Evolutionary conservation across 2,329 filamentous ascomycete species (phyloP), one percentile per base, ranked within the genome.

Genomic region (Rutstroemia sp.): DNA sequence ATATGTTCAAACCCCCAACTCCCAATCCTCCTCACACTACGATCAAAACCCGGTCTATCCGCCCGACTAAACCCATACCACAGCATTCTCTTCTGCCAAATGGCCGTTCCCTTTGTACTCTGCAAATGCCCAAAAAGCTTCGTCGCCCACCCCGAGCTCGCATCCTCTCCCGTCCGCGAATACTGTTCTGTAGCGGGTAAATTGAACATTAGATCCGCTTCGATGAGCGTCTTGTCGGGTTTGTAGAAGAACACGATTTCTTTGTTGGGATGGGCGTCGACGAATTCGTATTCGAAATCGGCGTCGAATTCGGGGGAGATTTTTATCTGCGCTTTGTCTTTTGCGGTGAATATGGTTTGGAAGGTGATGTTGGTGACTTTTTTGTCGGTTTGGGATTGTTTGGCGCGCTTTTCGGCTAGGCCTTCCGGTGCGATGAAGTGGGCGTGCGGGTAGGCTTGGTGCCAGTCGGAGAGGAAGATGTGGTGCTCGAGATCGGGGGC

Each of bases 401-500:
- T 78, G 58, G 80, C 80, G 42, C 92, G 86, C 75, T 96, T 95
- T 72, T 92, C 89, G 21, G 83, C 84, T 1, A 99, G 81, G 0
- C 89, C 89, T 65, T 92, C 86, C 1, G 89, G 88, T 1, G 85
- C 92, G 65, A 97, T 81, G 48, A 99, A 78, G 65, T 86, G 84
- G 34, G 92, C 92, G 44, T 79, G 71, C 0, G 92, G 92, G 70
- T 83, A 97, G 25, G 83, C 88, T 49, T 80, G 75, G 66, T 88
- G 83, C 92, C 94, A 99, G 49, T 89, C 78, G 0, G 88, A 86
- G 54, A 99, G 71, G 76, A 94, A 95, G 70, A 99, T 89, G 78
- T 99, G 94, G 73, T 99, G 94, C 75, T 99, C 91, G 52, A 89
- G 79, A 71, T 99, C 94, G 1, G 87, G 83, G 0, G 94, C 92